Evolutionary conservation across 2,329 filamentous ascomycete genomes (phyloP).

Genomic region (Leptoxyphium fumago): DNA sequence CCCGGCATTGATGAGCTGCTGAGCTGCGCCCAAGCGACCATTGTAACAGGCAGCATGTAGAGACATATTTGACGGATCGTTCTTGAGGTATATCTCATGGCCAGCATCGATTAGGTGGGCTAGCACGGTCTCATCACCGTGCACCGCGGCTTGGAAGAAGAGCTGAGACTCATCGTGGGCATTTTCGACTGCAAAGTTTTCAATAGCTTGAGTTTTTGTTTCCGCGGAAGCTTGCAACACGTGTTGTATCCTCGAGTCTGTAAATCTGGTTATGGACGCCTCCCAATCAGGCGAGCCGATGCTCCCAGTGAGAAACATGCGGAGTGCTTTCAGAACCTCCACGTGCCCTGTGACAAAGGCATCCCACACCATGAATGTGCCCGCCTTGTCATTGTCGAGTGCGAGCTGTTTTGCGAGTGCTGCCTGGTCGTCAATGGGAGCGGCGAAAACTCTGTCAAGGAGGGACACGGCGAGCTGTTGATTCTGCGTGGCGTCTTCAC

Average conservation of each 20-base stretch:
- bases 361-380: conserved; percentile 4
- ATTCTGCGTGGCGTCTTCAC: no score
- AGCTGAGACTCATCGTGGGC: background rate
- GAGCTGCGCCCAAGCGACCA: conserved; percentile 2
- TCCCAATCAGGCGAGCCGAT: background rate
- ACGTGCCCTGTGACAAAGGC: conserved; percentile 2
- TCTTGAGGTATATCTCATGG: background rate
- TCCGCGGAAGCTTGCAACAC: background rate
- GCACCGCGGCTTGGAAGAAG: conserved; percentile 4
- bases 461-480: no score
- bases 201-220: conserved; percentile 1
- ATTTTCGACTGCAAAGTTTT: background rate
- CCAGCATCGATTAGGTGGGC: conserved; percentile 3
- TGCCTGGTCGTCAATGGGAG: no score
- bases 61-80: background rate
- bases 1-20: conserved; percentile 1
- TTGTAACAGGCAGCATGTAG: conserved; percentile 6
- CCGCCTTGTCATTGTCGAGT: conserved; percentile 2
- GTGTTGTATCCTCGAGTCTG: background rate
- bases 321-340: conserved; percentile 2
- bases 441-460: no score
- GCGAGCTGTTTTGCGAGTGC: conserved; percentile 1
- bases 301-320: background rate
- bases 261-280: no score
- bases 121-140: conserved; percentile 2